Evolutionary conservation across 2,329 filamentous ascomycete species (phyloP), one percentile per base, ranked within the genome.

Genomic region (Colletotrichum filicis): DNA sequence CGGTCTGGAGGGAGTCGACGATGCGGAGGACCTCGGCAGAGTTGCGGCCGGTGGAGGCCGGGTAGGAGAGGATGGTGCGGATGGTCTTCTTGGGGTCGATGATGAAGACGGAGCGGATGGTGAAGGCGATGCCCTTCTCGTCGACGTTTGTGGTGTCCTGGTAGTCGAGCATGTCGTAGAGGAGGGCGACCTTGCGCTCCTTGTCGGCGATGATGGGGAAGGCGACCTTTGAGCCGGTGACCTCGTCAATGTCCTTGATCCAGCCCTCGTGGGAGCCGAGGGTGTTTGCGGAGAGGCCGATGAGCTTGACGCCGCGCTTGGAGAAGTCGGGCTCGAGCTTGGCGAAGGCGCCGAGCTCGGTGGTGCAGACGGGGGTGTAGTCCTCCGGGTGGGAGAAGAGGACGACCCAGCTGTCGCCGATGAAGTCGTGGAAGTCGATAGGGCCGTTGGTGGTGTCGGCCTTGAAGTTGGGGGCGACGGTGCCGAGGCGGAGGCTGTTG

Each of bases 41-140:
- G 88, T 95, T 95, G 81, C 93, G 92, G 84, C 95, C 95, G 58
- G 95, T 97, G 72, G 93, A 95, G 74, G 95, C 95, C 56, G 95
- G 95, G 88, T 98, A 98, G 81, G 94, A 92, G 87, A 98, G 93
- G 83, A 95, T 97, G 82, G 95, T 91, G 79, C 95, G 93, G 85
- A 98, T 97, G 84, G 93, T 96, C 92, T 97, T 98, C 84, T 91
- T 91, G 76, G 95, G 95, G 87, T 98, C 95, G 83, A 98, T 97
- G 86, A 98, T 89, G 89, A 97, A 98, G 81, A 98, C 95, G 78
- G 93, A 95, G 80, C 95, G 94, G 86, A 98, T 97, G 78, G 95
- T 98, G 86, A 97, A 96, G 69, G 95, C 95, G 78, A 96, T 93
- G 78, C 93, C 93, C 89, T 94, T 94, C 79, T 89, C 84, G 83